Conservation (phyloP, 352 stramenopile species). For the Pythium graminicola region DNA sequence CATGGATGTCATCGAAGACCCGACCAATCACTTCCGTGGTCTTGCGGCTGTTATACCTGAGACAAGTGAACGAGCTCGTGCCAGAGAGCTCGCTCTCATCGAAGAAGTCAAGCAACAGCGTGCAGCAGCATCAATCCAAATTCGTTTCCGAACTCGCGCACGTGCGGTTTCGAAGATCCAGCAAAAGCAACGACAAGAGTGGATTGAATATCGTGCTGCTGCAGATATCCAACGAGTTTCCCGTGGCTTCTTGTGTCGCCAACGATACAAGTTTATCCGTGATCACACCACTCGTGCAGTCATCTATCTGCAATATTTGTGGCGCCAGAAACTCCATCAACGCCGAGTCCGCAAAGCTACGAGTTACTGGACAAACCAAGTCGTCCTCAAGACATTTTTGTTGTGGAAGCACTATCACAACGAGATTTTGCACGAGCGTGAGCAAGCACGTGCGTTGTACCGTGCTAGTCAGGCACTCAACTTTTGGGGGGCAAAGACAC, state of each 20-base stretch:
- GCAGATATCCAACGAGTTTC: slow-evolving; percentile 55
- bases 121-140: slow-evolving; percentile 36
- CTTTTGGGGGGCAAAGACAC: slow-evolving; percentile 55
- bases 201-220: slow-evolving; percentile 42
- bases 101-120: slow-evolving; percentile 20
- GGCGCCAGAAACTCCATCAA: slow-evolving; percentile 39
- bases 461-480: slow-evolving; percentile 44
- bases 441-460: slow-evolving; percentile 22
- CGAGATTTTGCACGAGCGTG: slow-evolving; percentile 14
- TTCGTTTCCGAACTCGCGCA: slow-evolving; percentile 31
- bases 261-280: slow-evolving; percentile 35
- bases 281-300: slow-evolving; percentile 31
- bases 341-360: slow-evolving; percentile 43
- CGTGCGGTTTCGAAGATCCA: slow-evolving; percentile 23
- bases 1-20: slow-evolving; percentile 51
- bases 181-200: slow-evolving; percentile 26
- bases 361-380: slow-evolving; percentile 55
- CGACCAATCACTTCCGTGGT: slow-evolving; percentile 30
- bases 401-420: slow-evolving; percentile 35
- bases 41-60: slow-evolving; percentile 36
- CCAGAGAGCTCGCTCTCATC: slow-evolving; percentile 26
- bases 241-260: slow-evolving; percentile 37
- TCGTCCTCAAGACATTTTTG: slow-evolving; percentile 44
- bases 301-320: slow-evolving; percentile 53
- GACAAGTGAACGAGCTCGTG: slow-evolving; percentile 28